Conservation (phyloP, 108 stramenopile genomes). For the Skeletonema tropicum region DNA sequence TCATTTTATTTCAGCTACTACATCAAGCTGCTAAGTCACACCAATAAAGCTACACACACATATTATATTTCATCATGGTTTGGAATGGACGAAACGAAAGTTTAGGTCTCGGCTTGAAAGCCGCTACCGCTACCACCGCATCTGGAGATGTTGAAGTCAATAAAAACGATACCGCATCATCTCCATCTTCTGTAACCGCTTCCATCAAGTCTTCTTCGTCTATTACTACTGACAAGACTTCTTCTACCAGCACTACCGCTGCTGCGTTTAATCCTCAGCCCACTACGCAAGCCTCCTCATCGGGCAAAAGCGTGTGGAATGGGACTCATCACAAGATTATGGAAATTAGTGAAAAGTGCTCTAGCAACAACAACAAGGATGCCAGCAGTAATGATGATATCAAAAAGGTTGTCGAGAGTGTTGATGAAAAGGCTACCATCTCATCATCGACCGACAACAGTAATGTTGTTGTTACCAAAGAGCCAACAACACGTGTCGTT, state of each 20-base stretch:
- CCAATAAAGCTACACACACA: neutral
- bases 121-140: neutral
- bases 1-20: constrained; percentile 6
- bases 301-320: constrained; percentile 36
- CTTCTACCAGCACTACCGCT: neutral
- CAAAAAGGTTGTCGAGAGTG: constrained; percentile 7
- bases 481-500: neutral
- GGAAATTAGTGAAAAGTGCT: constrained; percentile 14
- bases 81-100: constrained; percentile 50
- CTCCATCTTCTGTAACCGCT: neutral
- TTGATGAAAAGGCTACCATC: constrained; percentile 3
- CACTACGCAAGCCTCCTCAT: neutral
- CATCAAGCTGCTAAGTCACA: neutral
- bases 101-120: constrained; percentile 22
- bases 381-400: neutral
- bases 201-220: constrained; percentile 7
- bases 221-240: neutral
- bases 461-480: neutral
- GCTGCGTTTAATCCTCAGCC: neutral
- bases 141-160: neutral
- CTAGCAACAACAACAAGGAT: constrained; percentile 13
- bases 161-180: constrained; percentile 9
- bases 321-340: constrained; percentile 40
- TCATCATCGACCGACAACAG: neutral
- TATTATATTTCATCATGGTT: constrained; percentile 10